Conservation (phyloP, 129 eudicot species). For the Tanacetum coccineum region DNA sequence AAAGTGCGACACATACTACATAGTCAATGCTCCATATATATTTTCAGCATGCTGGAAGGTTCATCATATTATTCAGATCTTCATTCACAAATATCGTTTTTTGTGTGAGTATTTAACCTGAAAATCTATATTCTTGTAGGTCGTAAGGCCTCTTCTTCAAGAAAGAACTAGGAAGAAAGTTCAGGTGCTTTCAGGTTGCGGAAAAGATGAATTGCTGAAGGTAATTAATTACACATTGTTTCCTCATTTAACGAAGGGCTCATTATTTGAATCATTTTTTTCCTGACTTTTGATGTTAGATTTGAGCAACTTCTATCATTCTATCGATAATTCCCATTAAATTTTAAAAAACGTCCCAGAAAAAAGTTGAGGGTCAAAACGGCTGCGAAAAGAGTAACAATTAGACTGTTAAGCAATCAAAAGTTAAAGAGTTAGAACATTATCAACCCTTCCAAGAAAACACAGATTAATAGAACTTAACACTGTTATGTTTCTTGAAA, state of each 20-base stretch:
- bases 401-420: no score
- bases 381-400: no score
- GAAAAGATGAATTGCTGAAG: constrained; percentile 79
- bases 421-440: no score
- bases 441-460: no score
- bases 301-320: no score
- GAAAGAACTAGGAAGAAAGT: constrained; percentile 88
- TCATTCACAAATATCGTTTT: not conserved
- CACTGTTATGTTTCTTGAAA: not conserved
- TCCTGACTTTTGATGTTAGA: no score
- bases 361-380: no score
- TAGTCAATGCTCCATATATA: constrained; percentile 92
- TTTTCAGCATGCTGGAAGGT: constrained; percentile 99
- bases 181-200: constrained; percentile 84
- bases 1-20: constrained; percentile 84
- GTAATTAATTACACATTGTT: constrained; percentile 30
- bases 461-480: not conserved
- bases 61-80: not conserved
- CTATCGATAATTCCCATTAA: no score
- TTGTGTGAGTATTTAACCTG: not conserved
- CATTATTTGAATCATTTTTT: not conserved
- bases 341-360: no score
- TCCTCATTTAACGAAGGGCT: not conserved
- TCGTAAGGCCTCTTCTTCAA: constrained; percentile 87
- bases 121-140: constrained; percentile 42